Percentiles rank a stretch among this genome's conserved stretches.
Evolutionary conservation across 2,329 filamentous ascomycete species (phyloP).

Genomic region (Fusarium citri): DNA sequence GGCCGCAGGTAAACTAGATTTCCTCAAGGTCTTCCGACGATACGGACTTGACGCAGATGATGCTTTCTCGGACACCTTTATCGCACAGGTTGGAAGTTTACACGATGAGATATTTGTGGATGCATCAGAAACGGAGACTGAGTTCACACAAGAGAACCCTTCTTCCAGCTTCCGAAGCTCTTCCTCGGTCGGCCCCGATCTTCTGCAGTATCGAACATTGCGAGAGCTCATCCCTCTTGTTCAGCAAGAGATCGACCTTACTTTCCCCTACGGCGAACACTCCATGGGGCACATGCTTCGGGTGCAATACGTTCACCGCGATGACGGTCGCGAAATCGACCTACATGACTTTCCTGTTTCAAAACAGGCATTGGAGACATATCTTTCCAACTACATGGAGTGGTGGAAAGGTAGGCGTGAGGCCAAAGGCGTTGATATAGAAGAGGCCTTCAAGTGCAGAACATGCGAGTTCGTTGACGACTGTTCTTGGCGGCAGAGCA

Average conservation of each 20-base stretch:
- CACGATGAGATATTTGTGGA: conserved; percentile 75
- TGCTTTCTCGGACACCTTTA: conserved; percentile 81
- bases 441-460: conserved; percentile 90
- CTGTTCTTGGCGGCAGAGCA: conserved; percentile 81
- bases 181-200: conserved; percentile 46
- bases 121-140: conserved; percentile 50
- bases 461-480: conserved; percentile 84
- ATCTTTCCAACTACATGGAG: conserved; percentile 76
- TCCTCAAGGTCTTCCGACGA: conserved; percentile 74
- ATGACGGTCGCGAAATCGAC: conserved; percentile 65
- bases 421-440: conserved; percentile 79
- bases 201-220: conserved; percentile 62
- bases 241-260: conserved; percentile 58
- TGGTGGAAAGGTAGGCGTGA: conserved; percentile 87
- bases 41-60: conserved; percentile 75
- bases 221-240: conserved; percentile 61
- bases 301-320: conserved; percentile 65
- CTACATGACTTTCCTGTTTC: conserved; percentile 75
- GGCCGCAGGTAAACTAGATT: conserved; percentile 76
- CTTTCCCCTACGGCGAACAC: conserved; percentile 63
- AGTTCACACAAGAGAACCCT: conserved; percentile 14
- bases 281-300: conserved; percentile 64
- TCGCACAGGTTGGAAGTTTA: conserved; percentile 77
- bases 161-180: conserved; percentile 36
- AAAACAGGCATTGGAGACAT: conserved; percentile 68